These are phyloP conservation scores for Auxenochlorella pyrenoidosa DNA, from an alignment of 139 green algal genomes.

Conservation along the genomic window DNA sequence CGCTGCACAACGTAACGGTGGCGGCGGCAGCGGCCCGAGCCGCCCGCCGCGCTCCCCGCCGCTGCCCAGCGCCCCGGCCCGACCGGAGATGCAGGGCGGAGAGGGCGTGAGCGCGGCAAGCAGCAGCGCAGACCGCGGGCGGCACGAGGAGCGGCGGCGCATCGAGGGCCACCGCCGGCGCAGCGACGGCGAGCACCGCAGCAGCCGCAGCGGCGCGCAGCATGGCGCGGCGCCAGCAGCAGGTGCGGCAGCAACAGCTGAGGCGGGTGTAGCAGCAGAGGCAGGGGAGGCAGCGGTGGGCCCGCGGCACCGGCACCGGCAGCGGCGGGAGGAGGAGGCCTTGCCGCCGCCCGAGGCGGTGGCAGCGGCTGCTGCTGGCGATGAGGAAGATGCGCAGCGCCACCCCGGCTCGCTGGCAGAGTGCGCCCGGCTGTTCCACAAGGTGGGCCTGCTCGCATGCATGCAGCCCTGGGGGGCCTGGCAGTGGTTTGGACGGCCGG, in stretches of 20 bases:
- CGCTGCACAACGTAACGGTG: not conserved
- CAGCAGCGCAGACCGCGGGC: not conserved
- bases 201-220: not conserved
- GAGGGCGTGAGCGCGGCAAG: not conserved
- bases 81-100: not conserved
- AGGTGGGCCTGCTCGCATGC: not conserved
- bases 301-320: too few relatives aligned
- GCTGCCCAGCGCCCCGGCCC: not conserved
- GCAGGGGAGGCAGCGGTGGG: too few relatives aligned
- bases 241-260: not conserved
- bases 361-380: not conserved
- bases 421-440: conserved; percentile 24
- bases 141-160: not conserved
- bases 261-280: not conserved
- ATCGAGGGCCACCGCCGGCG: not conserved
- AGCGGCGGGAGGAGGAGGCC: not conserved
- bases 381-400: not conserved
- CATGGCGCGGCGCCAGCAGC: not conserved
- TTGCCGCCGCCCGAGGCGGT: conserved; percentile 9
- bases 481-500: not conserved
- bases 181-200: not conserved
- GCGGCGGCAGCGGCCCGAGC: not conserved
- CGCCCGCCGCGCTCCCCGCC: conserved; percentile 11
- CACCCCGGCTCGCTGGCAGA: conserved; percentile 26
- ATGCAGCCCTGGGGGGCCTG: not conserved